Base-by-base conservation (phyloP, 257 asterid species). In the Solanum sejunctum region DNA sequence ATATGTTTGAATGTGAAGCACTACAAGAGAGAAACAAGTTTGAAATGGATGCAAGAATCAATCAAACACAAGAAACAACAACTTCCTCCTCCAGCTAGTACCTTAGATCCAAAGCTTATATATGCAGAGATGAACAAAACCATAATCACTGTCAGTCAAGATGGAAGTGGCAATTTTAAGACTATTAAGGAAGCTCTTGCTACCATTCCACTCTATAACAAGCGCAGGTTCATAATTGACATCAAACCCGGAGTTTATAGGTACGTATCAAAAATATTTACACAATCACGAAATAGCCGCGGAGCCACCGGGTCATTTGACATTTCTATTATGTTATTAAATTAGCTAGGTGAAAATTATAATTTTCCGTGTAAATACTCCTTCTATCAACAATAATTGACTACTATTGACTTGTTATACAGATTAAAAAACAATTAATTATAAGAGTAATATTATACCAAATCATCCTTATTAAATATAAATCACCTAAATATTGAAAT, bases 231-330 rank as follows among this genome's bases (percentile, higher is more conserved):
- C 87, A 63, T 91, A 6, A 1, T 92, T 51, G 88, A 81, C 36
- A 87, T 92, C n/a, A 89, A 81, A 83, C 72, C 92, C 2, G 95
- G 94, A 15, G 82, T 91, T 83, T 92, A 92, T 84, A 88, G 94
- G 96, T 91, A 88, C 2, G 6, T 39, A 1, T 39, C 12, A 8
- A 41, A 41, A 4, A 45, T 45, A 72, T 23, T 15, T 72, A 39
- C 2, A 15, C 56, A 12, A 7, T 71, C 49, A 72, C 21, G 10
- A 56, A 16, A 57, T 57, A 57, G 63, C 8, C 3, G 26, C 9
- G 4, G 63, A 57, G 23, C 3, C 12, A 58, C 28, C 64, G 39
- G 39, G 39, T 36, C 39, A 4, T 36, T 3, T 36, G 41, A 36
- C 6, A 36, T 4, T 36, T 36, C 41, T 4, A 36, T 36, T 36